Evolutionary conservation across 2,329 filamentous ascomycete species (phyloP).

Genomic region (Fusarium xyrophilum): DNA sequence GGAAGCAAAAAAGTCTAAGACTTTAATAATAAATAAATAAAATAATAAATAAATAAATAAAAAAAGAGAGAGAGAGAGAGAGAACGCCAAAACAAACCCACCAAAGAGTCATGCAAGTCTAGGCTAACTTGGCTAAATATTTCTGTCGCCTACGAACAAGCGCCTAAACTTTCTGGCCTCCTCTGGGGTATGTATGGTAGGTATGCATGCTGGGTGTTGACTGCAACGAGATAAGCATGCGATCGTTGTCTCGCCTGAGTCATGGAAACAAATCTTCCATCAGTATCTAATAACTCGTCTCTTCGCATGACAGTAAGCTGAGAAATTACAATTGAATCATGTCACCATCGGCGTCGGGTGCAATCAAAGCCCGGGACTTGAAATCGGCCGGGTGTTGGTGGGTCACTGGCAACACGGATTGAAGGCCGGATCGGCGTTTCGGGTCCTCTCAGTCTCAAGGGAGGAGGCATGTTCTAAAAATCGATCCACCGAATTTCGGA

Average conservation of each 20-base stretch:
- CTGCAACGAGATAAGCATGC: slow-evolving; percentile 10
- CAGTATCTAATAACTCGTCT: neutral
- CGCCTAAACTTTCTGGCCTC: neutral
- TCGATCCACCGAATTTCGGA: slow-evolving; percentile 34
- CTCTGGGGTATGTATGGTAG: neutral
- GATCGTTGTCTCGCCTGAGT: slow-evolving; percentile 1
- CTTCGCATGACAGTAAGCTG: neutral
- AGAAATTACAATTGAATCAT: slow-evolving; percentile 1
- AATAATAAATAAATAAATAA: no score
- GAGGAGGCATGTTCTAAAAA: slow-evolving; percentile 4
- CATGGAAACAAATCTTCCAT: neutral
- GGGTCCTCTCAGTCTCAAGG: slow-evolving; percentile 15
- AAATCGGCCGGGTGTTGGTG: slow-evolving; percentile 21
- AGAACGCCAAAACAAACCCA: neutral
- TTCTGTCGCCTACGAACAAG: neutral
- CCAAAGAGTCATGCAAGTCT: neutral
- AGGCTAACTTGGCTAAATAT: neutral
- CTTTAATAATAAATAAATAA: no score
- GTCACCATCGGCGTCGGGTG: slow-evolving; percentile 14
- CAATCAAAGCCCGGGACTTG: slow-evolving; percentile 4
- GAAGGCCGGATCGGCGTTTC: slow-evolving; percentile 30
- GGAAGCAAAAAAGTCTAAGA: neutral
- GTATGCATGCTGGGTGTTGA: neutral
- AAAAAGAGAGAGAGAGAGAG: no score
- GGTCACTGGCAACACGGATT: slow-evolving; percentile 14